These are phyloP conservation scores for Fusarium cyanostomum DNA, from an alignment of 2,329 filamentous ascomycete genomes.

Conservation along the genomic window DNA sequence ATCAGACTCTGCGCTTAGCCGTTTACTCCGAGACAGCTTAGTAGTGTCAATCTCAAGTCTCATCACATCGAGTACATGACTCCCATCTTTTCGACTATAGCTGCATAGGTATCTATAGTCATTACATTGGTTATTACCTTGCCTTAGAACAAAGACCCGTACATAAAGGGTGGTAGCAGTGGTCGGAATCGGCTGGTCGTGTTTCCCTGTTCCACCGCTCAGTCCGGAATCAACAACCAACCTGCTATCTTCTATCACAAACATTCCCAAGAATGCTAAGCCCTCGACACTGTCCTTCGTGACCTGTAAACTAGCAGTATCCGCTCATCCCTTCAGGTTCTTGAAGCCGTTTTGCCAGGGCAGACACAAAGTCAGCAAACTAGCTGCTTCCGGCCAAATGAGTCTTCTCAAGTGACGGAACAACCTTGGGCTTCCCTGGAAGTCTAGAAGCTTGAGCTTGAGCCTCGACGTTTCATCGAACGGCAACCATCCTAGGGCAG, in stretches of 20 bases:
- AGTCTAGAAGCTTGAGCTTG: slow-evolving; percentile 13
- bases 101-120: slow-evolving; percentile 6
- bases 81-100: slow-evolving; percentile 12
- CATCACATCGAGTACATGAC: slow-evolving; percentile 2
- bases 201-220: background rate
- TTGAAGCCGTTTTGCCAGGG: background rate
- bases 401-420: background rate
- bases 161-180: background rate
- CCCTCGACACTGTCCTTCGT: background rate
- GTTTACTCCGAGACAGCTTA: too few species aligned
- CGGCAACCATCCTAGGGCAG: background rate
- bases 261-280: background rate
- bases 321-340: background rate
- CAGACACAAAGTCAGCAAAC: slow-evolving; percentile 1
- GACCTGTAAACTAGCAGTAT: background rate
- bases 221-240: background rate
- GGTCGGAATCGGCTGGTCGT: background rate
- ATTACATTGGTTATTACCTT: slow-evolving; percentile 6
- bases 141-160: background rate
- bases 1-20: too few species aligned
- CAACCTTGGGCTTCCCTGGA: background rate
- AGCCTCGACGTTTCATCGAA: slow-evolving; percentile 3
- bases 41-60: background rate
- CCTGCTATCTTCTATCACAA: background rate
- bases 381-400: background rate